Conservation (phyloP, 805 yeast species). For the Candida ipomoeae region DNA sequence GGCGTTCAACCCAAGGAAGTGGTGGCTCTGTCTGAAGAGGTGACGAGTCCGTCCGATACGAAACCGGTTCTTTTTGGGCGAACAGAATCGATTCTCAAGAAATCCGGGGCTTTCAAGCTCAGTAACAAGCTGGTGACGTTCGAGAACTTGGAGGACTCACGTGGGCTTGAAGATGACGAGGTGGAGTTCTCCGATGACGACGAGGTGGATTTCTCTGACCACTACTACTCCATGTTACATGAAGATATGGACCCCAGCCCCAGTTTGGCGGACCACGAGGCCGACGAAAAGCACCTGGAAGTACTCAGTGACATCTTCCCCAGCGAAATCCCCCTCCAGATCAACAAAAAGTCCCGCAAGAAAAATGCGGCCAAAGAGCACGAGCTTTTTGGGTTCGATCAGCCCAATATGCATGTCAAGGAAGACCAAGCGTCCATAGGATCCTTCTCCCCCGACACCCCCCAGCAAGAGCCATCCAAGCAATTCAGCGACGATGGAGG, state of each 20-base stretch:
- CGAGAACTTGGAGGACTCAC: constrained; percentile 31
- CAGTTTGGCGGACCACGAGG: neutral
- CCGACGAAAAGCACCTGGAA: constrained; percentile 33
- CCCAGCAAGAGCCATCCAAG: constrained; percentile 17
- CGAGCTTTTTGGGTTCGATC: neutral
- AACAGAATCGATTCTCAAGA: constrained; percentile 15
- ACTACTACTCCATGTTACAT: constrained; percentile 20
- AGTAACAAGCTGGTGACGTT: constrained; percentile 36
- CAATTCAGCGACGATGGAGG: constrained; percentile 2
- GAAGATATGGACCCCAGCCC: constrained; percentile 16
- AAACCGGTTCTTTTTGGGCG: constrained; percentile 5
- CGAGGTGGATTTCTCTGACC: constrained; percentile 18
- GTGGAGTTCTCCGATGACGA: constrained; percentile 6
- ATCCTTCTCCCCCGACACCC: constrained; percentile 37
- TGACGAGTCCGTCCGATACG: neutral
- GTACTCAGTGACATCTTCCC: constrained; percentile 40
- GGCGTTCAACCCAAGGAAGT: neutral
- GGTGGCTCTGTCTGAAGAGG: neutral
- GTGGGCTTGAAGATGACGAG: constrained; percentile 16
- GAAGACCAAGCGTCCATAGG: constrained; percentile 32
- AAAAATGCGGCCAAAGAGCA: neutral
- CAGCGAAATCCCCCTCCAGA: constrained; percentile 30
- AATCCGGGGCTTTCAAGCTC: constrained; percentile 8
- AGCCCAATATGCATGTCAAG: neutral
- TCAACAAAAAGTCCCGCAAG: constrained; percentile 21